Percentiles rank a stretch among this genome's conserved stretches.
These are phyloP conservation scores for Solanum ahanhuiri DNA, from an alignment of 257 asterid genomes.

Conservation along the genomic window DNA sequence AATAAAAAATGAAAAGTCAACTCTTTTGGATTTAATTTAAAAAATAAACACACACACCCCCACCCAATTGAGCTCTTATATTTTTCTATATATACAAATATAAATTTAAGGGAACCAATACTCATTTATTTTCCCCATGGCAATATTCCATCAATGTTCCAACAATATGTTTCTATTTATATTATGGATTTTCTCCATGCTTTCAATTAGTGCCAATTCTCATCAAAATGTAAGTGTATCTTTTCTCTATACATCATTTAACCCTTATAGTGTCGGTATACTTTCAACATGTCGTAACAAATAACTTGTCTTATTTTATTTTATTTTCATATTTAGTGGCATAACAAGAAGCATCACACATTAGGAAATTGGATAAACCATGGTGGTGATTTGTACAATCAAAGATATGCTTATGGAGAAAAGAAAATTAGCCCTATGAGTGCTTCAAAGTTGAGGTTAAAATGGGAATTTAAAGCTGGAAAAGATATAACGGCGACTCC, in stretches of 20 bases:
- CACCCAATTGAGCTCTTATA: neutral
- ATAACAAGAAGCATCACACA: neutral
- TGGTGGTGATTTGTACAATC: slow-evolving; percentile 44
- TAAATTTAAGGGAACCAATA: neutral
- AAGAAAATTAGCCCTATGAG: slow-evolving; percentile 26
- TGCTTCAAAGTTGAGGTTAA: slow-evolving; percentile 19
- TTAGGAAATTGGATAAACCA: slow-evolving; percentile 34
- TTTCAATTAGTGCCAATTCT: neutral
- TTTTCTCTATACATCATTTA: neutral
- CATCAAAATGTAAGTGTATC: neutral
- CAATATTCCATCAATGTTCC: neutral
- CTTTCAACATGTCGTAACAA: neutral
- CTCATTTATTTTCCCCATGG: neutral
- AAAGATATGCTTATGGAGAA: slow-evolving; percentile 23
- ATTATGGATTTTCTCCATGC: neutral
- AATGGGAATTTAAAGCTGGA: slow-evolving; percentile 41
- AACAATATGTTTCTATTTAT: neutral
- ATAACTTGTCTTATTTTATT: neutral
- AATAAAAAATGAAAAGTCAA: neutral
- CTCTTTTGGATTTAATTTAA: neutral
- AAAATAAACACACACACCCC: neutral
- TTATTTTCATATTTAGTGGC: neutral
- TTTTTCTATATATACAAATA: neutral
- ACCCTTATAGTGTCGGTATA: neutral
- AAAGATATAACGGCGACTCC: slow-evolving; percentile 33